A percentile compares a stretch with the other conserved stretches of the same genome.
Conservation (phyloP, 2,329 filamentous ascomycete genomes). For the Pseudophaeomoniella oleicola region DNA sequence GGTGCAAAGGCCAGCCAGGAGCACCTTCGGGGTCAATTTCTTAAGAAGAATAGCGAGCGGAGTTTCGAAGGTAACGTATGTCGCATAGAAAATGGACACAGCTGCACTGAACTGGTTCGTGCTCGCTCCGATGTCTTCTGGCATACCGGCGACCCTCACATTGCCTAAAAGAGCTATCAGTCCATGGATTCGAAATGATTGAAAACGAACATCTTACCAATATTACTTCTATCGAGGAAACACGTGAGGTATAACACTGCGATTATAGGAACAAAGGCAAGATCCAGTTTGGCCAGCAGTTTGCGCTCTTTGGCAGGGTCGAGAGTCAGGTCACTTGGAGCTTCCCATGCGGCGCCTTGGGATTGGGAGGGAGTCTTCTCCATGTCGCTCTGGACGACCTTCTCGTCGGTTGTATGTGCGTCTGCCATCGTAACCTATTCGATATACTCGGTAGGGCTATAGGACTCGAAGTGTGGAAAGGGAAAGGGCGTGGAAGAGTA, state of each 20-base stretch:
- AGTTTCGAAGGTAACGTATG: conserved; percentile 35
- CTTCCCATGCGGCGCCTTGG: neutral
- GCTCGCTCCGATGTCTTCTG: conserved; percentile 27
- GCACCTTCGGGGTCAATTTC: conserved; percentile 27
- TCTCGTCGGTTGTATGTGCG: neutral
- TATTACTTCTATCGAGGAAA: conserved; percentile 41
- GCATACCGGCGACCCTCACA: conserved; percentile 32
- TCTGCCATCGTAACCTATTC: neutral
- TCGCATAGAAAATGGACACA: conserved; percentile 37
- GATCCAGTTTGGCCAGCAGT: conserved; percentile 33
- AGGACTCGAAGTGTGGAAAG: too few species aligned
- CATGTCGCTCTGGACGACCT: neutral
- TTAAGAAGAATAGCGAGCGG: conserved; percentile 34
- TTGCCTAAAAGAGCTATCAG: conserved; percentile 19
- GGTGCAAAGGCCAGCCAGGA: conserved; percentile 24
- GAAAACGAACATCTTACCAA: conserved; percentile 19
- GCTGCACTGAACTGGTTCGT: conserved; percentile 30
- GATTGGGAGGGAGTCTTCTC: neutral
- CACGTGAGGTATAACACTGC: conserved; percentile 41
- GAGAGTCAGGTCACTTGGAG: conserved; percentile 12
- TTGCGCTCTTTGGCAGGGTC: conserved; percentile 31
- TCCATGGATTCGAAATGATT: neutral
- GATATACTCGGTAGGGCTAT: too few species aligned
- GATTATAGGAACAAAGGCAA: conserved; percentile 35
- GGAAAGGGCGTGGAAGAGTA: too few species aligned